Evolutionary conservation across 2,329 filamentous ascomycete species (phyloP).

Genomic region (Coccinonectria pachysandricola): DNA sequence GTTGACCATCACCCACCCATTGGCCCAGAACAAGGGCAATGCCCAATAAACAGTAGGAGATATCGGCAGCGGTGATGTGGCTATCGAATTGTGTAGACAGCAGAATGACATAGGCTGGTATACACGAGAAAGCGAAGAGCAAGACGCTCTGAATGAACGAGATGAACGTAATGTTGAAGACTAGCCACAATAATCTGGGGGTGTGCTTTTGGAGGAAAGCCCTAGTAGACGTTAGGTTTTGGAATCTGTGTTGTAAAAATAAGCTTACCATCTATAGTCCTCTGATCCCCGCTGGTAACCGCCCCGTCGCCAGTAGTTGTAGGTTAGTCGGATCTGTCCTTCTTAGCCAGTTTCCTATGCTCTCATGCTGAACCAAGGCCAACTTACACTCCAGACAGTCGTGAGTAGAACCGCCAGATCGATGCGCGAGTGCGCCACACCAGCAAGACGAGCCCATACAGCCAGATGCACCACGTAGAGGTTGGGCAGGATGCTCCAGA

Average conservation of each 20-base stretch:
- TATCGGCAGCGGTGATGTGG: conserved; percentile 33
- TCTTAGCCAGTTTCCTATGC: conserved; percentile 4
- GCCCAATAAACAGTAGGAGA: conserved; percentile 35
- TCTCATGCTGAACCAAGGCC: background rate
- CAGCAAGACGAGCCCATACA: conserved; percentile 69
- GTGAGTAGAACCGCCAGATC: conserved; percentile 64
- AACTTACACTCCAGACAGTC: conserved; percentile 66
- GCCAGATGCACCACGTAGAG: conserved; percentile 79
- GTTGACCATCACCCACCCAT: conserved; percentile 80
- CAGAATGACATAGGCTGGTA: conserved; percentile 74
- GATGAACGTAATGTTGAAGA: conserved; percentile 88
- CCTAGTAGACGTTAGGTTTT: conserved; percentile 34
- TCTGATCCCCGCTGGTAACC: conserved; percentile 84
- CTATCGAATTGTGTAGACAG: conserved; percentile 56
- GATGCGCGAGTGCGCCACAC: conserved; percentile 58
- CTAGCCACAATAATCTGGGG: conserved; percentile 57
- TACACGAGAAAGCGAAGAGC: conserved; percentile 63
- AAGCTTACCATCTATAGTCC: conserved; percentile 71
- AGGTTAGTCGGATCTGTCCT: conserved; percentile 76
- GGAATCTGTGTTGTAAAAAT: background rate
- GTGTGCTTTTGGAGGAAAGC: conserved; percentile 59
- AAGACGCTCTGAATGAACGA: conserved; percentile 73
- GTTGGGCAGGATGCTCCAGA: conserved; percentile 84
- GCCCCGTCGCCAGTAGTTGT: conserved; percentile 93
- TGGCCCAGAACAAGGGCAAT: conserved; percentile 51